These are phyloP conservation scores for Pseudoneurospora amorphoporcata DNA, from an alignment of 495 filamentous ascomycete species.

Conservation along the genomic window DNA sequence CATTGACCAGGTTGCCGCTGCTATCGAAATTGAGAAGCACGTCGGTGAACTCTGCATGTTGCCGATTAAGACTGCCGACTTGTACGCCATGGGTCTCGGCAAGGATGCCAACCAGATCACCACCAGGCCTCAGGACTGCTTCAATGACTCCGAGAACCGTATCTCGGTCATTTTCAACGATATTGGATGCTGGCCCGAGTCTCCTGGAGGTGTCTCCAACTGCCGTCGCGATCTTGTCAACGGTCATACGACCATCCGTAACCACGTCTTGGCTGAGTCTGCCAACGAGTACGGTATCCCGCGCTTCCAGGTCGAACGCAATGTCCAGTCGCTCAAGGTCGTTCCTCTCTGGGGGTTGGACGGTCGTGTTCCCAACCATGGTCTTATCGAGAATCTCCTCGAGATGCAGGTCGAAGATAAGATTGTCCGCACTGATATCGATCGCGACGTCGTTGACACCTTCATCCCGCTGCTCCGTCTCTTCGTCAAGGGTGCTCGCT, in stretches of 20 bases:
- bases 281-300: conserved; percentile 57
- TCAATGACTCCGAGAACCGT: conserved; percentile 40
- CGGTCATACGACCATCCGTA: conserved; percentile 48
- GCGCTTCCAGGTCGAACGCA: conserved; percentile 56
- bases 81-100: conserved; percentile 56
- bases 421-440: conserved; percentile 38
- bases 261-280: conserved; percentile 57
- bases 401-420: conserved; percentile 50
- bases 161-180: conserved; percentile 56
- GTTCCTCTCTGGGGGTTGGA: conserved; percentile 59
- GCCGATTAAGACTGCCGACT: conserved; percentile 51
- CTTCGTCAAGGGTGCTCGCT: conserved; percentile 36
- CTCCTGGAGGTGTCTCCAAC: conserved; percentile 55
- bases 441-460: conserved; percentile 45
- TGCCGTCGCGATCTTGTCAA: conserved; percentile 62
- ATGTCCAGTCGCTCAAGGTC: conserved; percentile 54
- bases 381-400: conserved; percentile 51
- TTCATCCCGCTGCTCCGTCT: conserved; percentile 54
- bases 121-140: conserved; percentile 28
- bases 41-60: conserved; percentile 47
- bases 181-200: conserved; percentile 56
- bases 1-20: conserved; percentile 50
- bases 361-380: conserved; percentile 51
- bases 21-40: conserved; percentile 50
- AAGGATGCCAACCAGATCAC: conserved; percentile 42